These are phyloP conservation scores for Agaricales sp. DNA, from an alignment of 1,284 basidiomycete genomes.

Conservation along the genomic window DNA sequence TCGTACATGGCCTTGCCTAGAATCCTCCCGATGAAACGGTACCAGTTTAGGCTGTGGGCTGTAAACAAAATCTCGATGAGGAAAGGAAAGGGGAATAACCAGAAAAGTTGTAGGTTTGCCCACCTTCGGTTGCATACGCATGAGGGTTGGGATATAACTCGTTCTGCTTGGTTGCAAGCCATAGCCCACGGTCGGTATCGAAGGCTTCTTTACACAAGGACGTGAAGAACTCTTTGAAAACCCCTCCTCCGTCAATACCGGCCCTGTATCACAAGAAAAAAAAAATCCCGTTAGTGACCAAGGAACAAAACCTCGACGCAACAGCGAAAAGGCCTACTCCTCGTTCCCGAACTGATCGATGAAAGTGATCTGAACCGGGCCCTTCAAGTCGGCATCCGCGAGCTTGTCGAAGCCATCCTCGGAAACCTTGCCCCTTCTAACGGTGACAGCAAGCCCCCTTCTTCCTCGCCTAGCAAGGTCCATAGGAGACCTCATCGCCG, in stretches of 20 bases:
- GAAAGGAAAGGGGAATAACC: conserved; percentile 2
- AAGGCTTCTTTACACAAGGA: conserved; percentile 89
- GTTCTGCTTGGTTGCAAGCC: conserved; percentile 84
- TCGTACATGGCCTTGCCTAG: conserved; percentile 96
- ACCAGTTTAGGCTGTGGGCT: conserved; percentile 89
- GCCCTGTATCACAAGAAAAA: conserved; percentile 34
- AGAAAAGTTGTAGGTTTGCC: conserved; percentile 17
- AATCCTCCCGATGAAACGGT: conserved; percentile 87
- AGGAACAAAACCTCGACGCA: conserved; percentile 20
- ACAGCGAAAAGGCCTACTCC: too few species aligned
- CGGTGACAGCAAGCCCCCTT: conserved; percentile 40
- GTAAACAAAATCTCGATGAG: conserved; percentile 4
- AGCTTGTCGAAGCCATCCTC: conserved; percentile 85
- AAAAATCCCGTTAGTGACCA: conserved; percentile 6
- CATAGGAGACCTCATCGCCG: conserved; percentile 11
- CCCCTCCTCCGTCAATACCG: conserved; percentile 92
- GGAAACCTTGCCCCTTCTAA: conserved; percentile 69
- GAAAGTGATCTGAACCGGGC: conserved; percentile 79
- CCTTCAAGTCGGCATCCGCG: conserved; percentile 70
- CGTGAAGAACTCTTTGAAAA: conserved; percentile 98
- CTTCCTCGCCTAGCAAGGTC: conserved; percentile 7
- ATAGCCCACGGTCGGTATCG: conserved; percentile 89
- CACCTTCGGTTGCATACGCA: conserved; percentile 76
- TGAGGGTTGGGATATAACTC: conserved; percentile 95
- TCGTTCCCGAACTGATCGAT: conserved; percentile 82